phyloP scores from a whole-genome alignment of 2,329 filamentous ascomycete genomes.

The Erysiphe pulchra region DNA sequence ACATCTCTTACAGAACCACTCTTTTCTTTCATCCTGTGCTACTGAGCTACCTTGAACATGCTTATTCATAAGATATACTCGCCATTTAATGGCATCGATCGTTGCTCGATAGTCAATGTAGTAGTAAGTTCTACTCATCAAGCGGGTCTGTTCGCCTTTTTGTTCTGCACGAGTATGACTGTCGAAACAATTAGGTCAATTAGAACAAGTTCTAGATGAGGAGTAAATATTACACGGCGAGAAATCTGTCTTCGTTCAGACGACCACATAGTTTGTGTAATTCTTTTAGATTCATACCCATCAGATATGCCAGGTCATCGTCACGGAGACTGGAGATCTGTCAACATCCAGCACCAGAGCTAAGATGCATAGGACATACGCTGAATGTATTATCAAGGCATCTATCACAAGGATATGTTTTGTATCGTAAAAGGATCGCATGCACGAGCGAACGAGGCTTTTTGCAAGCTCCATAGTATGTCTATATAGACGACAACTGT shows the following conservation, averaged over 20 bases:
- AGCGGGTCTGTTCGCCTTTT: slow-evolving; percentile 56
- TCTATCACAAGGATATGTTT: slow-evolving; percentile 64
- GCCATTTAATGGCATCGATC: slow-evolving; percentile 91
- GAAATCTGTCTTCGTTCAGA: slow-evolving; percentile 63
- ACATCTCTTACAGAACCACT: slow-evolving; percentile 66
- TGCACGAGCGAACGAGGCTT: slow-evolving; percentile 63
- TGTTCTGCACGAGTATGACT: slow-evolving; percentile 52
- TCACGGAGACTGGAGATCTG: slow-evolving; percentile 37
- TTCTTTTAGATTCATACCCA: slow-evolving; percentile 77
- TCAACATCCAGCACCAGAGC: slow-evolving; percentile 7
- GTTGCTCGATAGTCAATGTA: slow-evolving; percentile 88
- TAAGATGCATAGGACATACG: slow-evolving; percentile 18
- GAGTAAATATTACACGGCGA: slow-evolving; percentile 36
- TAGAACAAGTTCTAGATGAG: slow-evolving; percentile 1
- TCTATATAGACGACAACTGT: neutral
- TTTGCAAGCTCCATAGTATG: slow-evolving; percentile 37
- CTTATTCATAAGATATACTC: slow-evolving; percentile 68
- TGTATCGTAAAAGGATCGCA: slow-evolving; percentile 65
- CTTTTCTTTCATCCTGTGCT: slow-evolving; percentile 66
- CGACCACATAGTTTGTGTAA: slow-evolving; percentile 71
- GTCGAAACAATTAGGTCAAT: slow-evolving; percentile 1
- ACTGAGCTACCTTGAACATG: slow-evolving; percentile 65
- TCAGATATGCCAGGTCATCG: slow-evolving; percentile 64
- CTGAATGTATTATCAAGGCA: slow-evolving; percentile 51
- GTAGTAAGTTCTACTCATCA: slow-evolving; percentile 77